Base-by-base conservation (phyloP, 306 rosid species). In the Gastrolobium bilobum region DNA sequence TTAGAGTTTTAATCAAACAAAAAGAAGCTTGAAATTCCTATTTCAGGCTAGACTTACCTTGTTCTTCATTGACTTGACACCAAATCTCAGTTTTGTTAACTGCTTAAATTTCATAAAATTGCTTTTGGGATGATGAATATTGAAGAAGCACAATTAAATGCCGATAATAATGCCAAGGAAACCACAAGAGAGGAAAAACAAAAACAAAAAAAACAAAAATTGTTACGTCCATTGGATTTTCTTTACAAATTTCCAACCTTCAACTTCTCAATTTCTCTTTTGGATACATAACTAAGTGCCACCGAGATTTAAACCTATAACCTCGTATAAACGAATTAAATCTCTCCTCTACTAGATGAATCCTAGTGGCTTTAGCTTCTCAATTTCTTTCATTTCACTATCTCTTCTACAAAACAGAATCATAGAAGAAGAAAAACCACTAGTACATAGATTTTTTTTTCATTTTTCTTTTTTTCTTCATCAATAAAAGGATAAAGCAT, bases 391-490 rank as follows among this genome's bases (percentile, higher is more conserved):
- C 75, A 38, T 56, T 83, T 70, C 71, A 76, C 67, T 84, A 76
- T 88, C 88, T 79, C 77, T 69, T 77, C 87, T 73, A 38, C 67
- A 78, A 84, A 84, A 83, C 84, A 86, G 47, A 84, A 13, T 42
- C 11, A 44, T 38, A 44, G 10, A 85, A 73, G 37, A 60, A 52
- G 13, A 6, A 56, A 40, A 15, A 53, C 14, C 34, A 77, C 53
- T 63, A 83, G 64, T 42, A 14, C 44, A 84, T 59, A 59, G 81
- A 83, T 73, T 69, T 61, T 7, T 31, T 37, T 29, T 39, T 37
- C 29, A n/a, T 38, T 64, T 29, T 29, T 14, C n/a, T 31, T 31
- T 64, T 60, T 58, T 58, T 77, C 44, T 48, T 51, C 79, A 80
- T 68, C 2, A 66, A 76, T 60, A 63, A 39, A 68, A 79, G 10